A percentile compares a stretch with the other conserved stretches of the same genome.
Conservation (phyloP, 1,284 basidiomycete species). For the Pulveroboletus ridleyi region DNA sequence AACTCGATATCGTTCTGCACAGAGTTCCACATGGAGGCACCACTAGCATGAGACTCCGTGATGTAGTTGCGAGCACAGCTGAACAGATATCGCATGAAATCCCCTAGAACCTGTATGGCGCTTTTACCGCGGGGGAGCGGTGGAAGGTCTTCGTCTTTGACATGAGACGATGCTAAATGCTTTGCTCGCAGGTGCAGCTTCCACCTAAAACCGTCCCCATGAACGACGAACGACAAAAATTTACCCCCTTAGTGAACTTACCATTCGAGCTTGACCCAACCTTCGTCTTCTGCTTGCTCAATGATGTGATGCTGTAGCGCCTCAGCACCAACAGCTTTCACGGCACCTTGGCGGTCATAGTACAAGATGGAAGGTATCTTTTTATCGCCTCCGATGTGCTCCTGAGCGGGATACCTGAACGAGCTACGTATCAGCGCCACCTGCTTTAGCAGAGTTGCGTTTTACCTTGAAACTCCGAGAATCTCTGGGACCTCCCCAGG, state of each 20-base stretch:
- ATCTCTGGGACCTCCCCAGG: too few species aligned
- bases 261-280: conserved; percentile 49
- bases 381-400: conserved; percentile 44
- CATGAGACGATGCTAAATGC: conserved; percentile 33
- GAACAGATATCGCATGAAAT: conserved; percentile 57
- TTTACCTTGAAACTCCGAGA: too few species aligned
- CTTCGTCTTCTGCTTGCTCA: conserved; percentile 38
- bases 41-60: conserved; percentile 45
- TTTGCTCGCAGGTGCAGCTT: conserved; percentile 56
- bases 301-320: conserved; percentile 44
- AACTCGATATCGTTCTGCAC: too few species aligned
- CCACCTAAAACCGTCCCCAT: conserved; percentile 47
- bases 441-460: too few species aligned
- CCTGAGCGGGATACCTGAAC: conserved; percentile 47
- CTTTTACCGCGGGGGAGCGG: conserved; percentile 52
- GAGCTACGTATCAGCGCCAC: too few species aligned
- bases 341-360: conserved; percentile 44
- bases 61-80: conserved; percentile 51
- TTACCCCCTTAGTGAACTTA: conserved; percentile 24
- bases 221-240: too few species aligned
- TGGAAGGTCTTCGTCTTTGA: conserved; percentile 40
- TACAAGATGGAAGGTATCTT: conserved; percentile 61
- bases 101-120: conserved; percentile 51
- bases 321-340: conserved; percentile 53
- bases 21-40: too few species aligned